Evolutionary conservation across 768 basidiomycete species (phyloP).

Genomic region (Boletus huronensis): DNA sequence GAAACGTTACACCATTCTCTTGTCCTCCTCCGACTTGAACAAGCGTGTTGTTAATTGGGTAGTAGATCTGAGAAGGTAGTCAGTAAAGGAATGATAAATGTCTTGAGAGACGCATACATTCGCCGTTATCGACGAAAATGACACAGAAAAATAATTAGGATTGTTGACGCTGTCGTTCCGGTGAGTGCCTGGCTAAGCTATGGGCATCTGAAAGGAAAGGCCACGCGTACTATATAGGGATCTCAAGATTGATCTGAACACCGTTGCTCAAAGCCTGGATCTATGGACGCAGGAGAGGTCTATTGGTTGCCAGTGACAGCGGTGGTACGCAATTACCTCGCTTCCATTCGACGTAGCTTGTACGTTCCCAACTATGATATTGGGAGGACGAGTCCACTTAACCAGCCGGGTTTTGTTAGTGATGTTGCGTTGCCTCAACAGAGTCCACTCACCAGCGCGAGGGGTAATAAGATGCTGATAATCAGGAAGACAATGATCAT

Average conservation of each 20-base stretch:
- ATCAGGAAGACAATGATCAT: constrained; percentile 63
- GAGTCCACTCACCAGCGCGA: constrained; percentile 55
- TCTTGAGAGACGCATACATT: constrained; percentile 38
- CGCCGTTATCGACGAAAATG: constrained; percentile 60
- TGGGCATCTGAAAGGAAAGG: neutral
- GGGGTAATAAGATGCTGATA: constrained; percentile 59
- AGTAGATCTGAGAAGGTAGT: constrained; percentile 50
- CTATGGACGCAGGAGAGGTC: constrained; percentile 23
- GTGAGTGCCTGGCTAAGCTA: constrained; percentile 4
- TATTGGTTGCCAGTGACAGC: constrained; percentile 9
- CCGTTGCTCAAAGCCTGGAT: constrained; percentile 41
- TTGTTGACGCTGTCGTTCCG: constrained; percentile 58
- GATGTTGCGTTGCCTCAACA: neutral
- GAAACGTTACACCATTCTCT: constrained; percentile 43
- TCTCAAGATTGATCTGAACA: constrained; percentile 54
- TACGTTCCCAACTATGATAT: constrained; percentile 54
- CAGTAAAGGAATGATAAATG: neutral
- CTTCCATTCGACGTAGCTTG: constrained; percentile 38
- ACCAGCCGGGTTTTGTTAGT: constrained; percentile 3
- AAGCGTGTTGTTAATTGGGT: constrained; percentile 69
- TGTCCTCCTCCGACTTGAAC: constrained; percentile 67
- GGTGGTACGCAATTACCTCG: constrained; percentile 37
- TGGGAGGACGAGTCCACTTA: constrained; percentile 78
- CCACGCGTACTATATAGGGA: constrained; percentile 60
- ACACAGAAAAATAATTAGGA: constrained; percentile 76